These are phyloP conservation scores for Claviceps spartinae DNA, from an alignment of 2,329 filamentous ascomycete species.

Conservation along the genomic window DNA sequence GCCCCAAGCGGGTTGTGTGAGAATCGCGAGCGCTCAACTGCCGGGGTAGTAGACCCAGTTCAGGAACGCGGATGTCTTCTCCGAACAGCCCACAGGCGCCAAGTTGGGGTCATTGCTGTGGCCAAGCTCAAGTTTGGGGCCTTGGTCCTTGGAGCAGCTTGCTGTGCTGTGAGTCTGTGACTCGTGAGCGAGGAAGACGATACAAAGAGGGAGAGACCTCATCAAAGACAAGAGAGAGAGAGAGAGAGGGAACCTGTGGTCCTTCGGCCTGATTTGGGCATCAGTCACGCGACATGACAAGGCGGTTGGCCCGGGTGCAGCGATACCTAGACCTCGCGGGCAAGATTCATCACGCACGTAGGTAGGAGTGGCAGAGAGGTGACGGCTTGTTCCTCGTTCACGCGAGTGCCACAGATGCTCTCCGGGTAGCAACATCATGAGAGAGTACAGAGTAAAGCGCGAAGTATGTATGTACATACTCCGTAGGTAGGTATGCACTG, in stretches of 20 bases:
- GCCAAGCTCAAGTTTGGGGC: too few relatives aligned
- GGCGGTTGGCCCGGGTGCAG: not conserved
- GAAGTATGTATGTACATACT: too few relatives aligned
- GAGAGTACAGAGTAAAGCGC: too few relatives aligned
- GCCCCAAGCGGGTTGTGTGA: not conserved
- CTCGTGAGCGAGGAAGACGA: not conserved
- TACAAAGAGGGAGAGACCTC: not conserved
- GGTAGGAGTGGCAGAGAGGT: too few relatives aligned
- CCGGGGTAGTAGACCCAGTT: not conserved
- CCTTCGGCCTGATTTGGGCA: not conserved
- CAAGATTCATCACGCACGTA: too few relatives aligned
- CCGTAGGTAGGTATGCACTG: too few relatives aligned
- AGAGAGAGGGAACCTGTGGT: not conserved
- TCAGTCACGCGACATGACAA: not conserved
- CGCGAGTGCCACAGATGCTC: too few relatives aligned
- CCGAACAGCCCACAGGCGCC: not conserved
- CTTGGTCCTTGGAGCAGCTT: too few relatives aligned
- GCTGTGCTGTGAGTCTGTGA: too few relatives aligned
- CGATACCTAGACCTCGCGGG: not conserved
- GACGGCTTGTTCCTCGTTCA: too few relatives aligned
- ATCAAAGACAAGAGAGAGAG: not conserved
- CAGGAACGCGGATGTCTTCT: not conserved
- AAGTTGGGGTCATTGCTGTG: not conserved
- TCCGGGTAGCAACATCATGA: too few relatives aligned
- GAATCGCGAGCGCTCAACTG: not conserved